Evolutionary conservation across 257 asterid genomes (phyloP).

Genomic region (Lantana camara): DNA sequence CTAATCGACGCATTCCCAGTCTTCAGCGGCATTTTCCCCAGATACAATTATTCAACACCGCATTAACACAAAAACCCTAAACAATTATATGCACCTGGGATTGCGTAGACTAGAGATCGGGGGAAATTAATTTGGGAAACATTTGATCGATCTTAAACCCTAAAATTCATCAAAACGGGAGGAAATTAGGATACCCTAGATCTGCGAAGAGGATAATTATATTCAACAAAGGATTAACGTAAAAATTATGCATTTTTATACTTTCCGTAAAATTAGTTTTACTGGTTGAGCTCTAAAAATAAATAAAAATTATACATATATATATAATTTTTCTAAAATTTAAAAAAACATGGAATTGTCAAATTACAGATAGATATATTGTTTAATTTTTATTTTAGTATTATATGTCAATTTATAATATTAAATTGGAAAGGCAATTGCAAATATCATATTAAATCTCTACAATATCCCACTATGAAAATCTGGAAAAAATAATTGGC

Average conservation of each 20-base stretch:
- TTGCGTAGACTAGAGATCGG: conserved; percentile 21
- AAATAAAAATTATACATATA: no score
- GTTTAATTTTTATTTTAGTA: background rate
- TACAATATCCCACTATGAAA: no score
- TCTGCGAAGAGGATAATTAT: conserved; percentile 8
- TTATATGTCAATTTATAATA: no score
- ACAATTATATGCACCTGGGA: background rate
- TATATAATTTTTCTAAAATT: no score
- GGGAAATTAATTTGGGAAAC: conserved; percentile 7
- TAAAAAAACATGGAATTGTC: no score
- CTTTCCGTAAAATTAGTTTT: background rate
- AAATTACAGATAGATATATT: background rate
- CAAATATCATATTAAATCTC: no score
- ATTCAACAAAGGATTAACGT: conserved; percentile 4
- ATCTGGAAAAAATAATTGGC: no score
- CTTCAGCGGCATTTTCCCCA: conserved; percentile 57
- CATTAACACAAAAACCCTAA: conserved; percentile 17
- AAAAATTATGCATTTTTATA: background rate
- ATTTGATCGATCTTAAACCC: conserved; percentile 30
- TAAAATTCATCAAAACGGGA: background rate
- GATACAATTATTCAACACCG: conserved; percentile 21
- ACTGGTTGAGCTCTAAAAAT: no score
- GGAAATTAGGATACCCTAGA: conserved; percentile 7
- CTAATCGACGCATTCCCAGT: conserved; percentile 62
- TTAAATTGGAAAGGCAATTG: no score